Percentiles rank a stretch among this genome's conserved stretches.
These are phyloP conservation scores for apple (Malus domestica) DNA, from an alignment of 306 rosid species.

Conservation along the genomic window ASM211411v1 NC_041790.1:4709001-4709500, in stretches of 20 bases:
- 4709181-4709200: constrained; percentile 82
- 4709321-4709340: constrained; percentile 65
- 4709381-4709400: constrained; percentile 45
- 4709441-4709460: constrained; percentile 16
- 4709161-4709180: constrained; percentile 21
- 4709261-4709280: constrained; percentile 79
- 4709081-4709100: constrained; percentile 88
- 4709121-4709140: background rate
- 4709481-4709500: constrained; percentile 5
- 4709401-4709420: constrained; percentile 75
- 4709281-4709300: constrained; percentile 34
- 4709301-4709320: constrained; percentile 62
- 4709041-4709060: constrained; percentile 60
- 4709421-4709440: constrained; percentile 63
- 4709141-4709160: constrained; percentile 11
- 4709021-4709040: constrained; percentile 84
- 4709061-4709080: constrained; percentile 68
- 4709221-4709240: constrained; percentile 56
- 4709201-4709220: constrained; percentile 79
- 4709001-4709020: constrained; percentile 83
- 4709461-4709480: constrained; percentile 18
- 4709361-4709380: constrained; percentile 39
- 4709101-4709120: background rate
- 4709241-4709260: constrained; percentile 82
- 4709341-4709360: constrained; percentile 42